Percentiles rank a stretch among this genome's conserved stretches.
Conservation (phyloP, 805 yeast species). For the Candida namnaoensis region DNA sequence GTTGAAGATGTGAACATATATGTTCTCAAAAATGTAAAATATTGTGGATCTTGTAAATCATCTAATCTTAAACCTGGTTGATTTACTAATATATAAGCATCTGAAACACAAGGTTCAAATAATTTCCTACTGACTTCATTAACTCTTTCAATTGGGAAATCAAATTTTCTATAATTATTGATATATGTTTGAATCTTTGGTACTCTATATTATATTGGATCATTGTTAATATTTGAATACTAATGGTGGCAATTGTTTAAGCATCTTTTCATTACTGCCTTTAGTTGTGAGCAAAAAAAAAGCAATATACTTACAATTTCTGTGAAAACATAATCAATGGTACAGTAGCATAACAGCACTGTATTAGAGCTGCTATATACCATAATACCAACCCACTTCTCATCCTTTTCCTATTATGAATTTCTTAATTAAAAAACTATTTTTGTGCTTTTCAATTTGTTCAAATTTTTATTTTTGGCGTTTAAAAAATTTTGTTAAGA, state of each 20-base stretch:
- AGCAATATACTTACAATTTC: conserved; percentile 7
- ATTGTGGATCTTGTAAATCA: conserved; percentile 34
- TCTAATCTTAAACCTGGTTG: conserved; percentile 42
- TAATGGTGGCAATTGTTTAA: too few relatives aligned
- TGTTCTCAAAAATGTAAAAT: conserved; percentile 41
- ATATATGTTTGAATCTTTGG: conserved; percentile 18
- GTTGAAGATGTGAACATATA: conserved; percentile 52
- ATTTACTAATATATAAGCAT: conserved; percentile 47
- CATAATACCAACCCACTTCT: too few relatives aligned
- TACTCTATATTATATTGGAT: conserved; percentile 5
- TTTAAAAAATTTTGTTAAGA: too few relatives aligned
- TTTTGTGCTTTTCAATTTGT: too few relatives aligned
- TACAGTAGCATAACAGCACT: conserved; percentile 1
- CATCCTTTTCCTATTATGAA: too few relatives aligned
- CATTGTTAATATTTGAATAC: too few relatives aligned
- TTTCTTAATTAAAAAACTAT: too few relatives aligned
- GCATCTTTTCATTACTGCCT: not conserved
- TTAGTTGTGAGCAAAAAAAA: not conserved
- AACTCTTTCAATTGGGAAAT: conserved; percentile 19
- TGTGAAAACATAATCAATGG: conserved; percentile 14
- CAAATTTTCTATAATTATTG: conserved; percentile 10
- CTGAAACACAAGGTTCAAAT: conserved; percentile 36
- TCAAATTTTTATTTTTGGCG: too few relatives aligned
- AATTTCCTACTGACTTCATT: conserved; percentile 21
- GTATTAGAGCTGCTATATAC: not conserved